Conservation (phyloP, 768 basidiomycete species). For the Pisolithus albus region DNA sequence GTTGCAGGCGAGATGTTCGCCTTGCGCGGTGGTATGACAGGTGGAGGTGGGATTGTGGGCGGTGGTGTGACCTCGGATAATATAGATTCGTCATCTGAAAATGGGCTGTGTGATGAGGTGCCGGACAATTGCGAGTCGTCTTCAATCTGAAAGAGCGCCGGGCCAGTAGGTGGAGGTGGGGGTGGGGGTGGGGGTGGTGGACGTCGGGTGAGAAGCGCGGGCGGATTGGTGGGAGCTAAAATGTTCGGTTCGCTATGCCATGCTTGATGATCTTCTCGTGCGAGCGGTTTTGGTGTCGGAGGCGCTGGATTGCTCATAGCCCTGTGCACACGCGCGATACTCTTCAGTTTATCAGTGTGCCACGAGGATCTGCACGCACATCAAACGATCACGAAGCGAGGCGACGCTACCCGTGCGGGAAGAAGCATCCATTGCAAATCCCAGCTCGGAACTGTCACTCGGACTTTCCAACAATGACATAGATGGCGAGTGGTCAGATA, state of each 20-base stretch:
- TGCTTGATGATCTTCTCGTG: constrained; percentile 10
- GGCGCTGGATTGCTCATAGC: constrained; percentile 30
- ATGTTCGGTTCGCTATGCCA: constrained; percentile 21
- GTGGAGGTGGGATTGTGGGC: constrained; percentile 7
- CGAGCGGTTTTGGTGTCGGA: constrained; percentile 13
- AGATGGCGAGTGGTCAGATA: constrained; percentile 3
- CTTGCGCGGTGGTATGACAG: constrained; percentile 5
- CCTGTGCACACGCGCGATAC: background rate
- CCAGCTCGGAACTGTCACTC: background rate
- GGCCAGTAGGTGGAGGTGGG: constrained; percentile 5
- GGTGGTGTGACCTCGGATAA: constrained; percentile 18
- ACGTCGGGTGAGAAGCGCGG: constrained; percentile 12
- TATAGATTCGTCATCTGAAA: constrained; percentile 26
- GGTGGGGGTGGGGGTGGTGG: constrained; percentile 17
- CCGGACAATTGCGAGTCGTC: constrained; percentile 16
- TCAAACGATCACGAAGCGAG: constrained; percentile 31
- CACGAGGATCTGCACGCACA: constrained; percentile 11
- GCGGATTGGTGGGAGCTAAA: constrained; percentile 15
- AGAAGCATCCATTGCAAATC: constrained; percentile 1
- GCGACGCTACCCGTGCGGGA: constrained; percentile 26
- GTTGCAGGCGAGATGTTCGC: constrained; percentile 3
- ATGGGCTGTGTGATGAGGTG: constrained; percentile 21
- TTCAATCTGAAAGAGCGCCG: constrained; percentile 14
- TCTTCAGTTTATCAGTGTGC: background rate
- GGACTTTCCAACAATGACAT: constrained; percentile 3